Evolutionary conservation across 2,329 filamentous ascomycete genomes (phyloP).

Genomic region (Pseudopithomyces maydicus): DNA sequence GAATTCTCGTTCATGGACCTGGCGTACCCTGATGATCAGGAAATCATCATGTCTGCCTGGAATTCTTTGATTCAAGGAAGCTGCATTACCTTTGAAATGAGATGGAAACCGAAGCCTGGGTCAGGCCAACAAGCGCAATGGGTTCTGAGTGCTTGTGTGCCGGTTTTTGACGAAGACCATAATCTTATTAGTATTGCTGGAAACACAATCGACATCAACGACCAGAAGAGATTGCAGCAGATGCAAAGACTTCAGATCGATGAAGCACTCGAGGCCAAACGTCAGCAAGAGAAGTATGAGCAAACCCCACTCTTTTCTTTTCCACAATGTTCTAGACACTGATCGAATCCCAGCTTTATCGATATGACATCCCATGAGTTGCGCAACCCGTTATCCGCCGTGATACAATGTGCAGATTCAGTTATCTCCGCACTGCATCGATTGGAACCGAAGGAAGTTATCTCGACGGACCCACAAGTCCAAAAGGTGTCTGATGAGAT

Average conservation of each 20-base stretch:
- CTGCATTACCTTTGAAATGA: constrained; percentile 41
- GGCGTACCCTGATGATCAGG: constrained; percentile 31
- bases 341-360: constrained; percentile 25
- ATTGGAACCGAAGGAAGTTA: constrained; percentile 10
- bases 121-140: constrained; percentile 25
- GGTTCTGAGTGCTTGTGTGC: constrained; percentile 36
- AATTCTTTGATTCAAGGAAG: constrained; percentile 31
- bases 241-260: constrained; percentile 36
- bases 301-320: background rate
- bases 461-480: background rate
- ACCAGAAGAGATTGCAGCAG: constrained; percentile 35
- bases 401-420: constrained; percentile 50
- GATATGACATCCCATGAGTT: constrained; percentile 46
- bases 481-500: constrained; percentile 25
- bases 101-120: constrained; percentile 32
- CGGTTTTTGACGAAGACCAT: constrained; percentile 32
- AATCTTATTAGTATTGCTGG: constrained; percentile 35
- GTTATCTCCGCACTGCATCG: constrained; percentile 41
- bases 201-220: constrained; percentile 39
- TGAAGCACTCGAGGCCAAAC: constrained; percentile 44
- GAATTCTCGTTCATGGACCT: constrained; percentile 40
- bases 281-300: constrained; percentile 41
- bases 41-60: constrained; percentile 36
- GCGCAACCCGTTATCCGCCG: constrained; percentile 40
- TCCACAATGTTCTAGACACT: constrained; percentile 1